These are phyloP conservation scores for Selaginella moellendorffii DNA, from an alignment of 75 land plant genomes.

Conservation along the genomic window DNA sequence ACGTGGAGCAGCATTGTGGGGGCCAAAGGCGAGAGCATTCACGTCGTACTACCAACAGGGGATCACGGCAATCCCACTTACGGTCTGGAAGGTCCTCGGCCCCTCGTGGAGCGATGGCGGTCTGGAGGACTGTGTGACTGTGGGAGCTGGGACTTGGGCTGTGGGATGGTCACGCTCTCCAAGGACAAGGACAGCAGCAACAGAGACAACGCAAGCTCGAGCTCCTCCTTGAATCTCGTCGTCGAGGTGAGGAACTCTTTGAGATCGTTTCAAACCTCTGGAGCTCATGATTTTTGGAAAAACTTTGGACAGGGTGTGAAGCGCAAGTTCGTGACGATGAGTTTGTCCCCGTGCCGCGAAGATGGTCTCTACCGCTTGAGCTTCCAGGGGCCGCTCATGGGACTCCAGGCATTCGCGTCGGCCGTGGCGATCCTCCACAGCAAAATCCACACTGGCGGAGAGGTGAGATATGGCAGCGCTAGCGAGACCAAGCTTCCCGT, in stretches of 20 bases:
- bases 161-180: conserved; percentile 20
- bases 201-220: too few relatives aligned
- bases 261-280: conserved; percentile 14
- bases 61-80: conserved; percentile 37
- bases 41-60: conserved; percentile 41
- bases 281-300: conserved; percentile 13
- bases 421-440: conserved; percentile 35
- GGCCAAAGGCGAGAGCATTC: neutral
- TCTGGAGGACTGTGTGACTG: conserved; percentile 70
- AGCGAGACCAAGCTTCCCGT: neutral
- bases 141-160: conserved; percentile 85
- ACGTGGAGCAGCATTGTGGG: neutral
- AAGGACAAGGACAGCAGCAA: neutral
- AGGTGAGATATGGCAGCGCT: neutral
- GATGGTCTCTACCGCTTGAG: conserved; percentile 34
- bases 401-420: conserved; percentile 49
- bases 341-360: conserved; percentile 22
- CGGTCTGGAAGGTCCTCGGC: conserved; percentile 36
- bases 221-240: neutral
- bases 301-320: conserved; percentile 7
- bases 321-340: conserved; percentile 30
- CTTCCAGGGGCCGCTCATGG: conserved; percentile 28
- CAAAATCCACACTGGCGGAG: neutral
- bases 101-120: conserved; percentile 55
- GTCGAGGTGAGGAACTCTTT: neutral